A percentile compares a stretch with the other conserved stretches of the same genome.
Conservation (phyloP, 2,329 filamentous ascomycete genomes). For the Karstenula rhodostoma region DNA sequence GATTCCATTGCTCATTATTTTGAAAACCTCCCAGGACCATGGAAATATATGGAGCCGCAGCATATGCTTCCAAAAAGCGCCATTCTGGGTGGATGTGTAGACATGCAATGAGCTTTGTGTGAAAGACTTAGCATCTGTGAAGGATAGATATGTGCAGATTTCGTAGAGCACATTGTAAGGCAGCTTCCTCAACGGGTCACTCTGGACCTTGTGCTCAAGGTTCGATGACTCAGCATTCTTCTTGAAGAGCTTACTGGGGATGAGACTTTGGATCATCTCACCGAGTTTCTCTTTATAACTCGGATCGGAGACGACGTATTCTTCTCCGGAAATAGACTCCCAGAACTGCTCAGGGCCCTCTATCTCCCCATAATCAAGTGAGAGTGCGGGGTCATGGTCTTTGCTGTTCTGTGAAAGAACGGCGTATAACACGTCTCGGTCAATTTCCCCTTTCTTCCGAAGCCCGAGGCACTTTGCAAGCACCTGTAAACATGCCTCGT, state of each 20-base stretch:
- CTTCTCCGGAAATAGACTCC: conserved; percentile 25
- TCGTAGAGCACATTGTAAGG: conserved; percentile 12
- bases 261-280: background rate
- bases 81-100: background rate
- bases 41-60: conserved; percentile 8
- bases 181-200: conserved; percentile 9
- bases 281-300: background rate
- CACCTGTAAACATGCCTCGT: conserved; percentile 29
- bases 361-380: conserved; percentile 25
- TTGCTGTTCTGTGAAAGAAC: conserved; percentile 5
- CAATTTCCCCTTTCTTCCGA: conserved; percentile 7
- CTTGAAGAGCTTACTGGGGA: background rate
- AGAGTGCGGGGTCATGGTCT: conserved; percentile 3
- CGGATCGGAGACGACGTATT: conserved; percentile 16
- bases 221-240: background rate
- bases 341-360: conserved; percentile 20
- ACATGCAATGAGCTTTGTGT: conserved; percentile 11
- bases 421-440: conserved; percentile 26
- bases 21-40: conserved; percentile 12
- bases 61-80: conserved; percentile 15
- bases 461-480: conserved; percentile 23
- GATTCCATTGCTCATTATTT: background rate
- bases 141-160: conserved; percentile 5
- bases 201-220: background rate
- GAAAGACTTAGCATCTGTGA: background rate